Percentiles rank a stretch among this genome's conserved stretches.
Evolutionary conservation across 1,284 basidiomycete species (phyloP).

Genomic region (Papiliotrema flavescens): DNA sequence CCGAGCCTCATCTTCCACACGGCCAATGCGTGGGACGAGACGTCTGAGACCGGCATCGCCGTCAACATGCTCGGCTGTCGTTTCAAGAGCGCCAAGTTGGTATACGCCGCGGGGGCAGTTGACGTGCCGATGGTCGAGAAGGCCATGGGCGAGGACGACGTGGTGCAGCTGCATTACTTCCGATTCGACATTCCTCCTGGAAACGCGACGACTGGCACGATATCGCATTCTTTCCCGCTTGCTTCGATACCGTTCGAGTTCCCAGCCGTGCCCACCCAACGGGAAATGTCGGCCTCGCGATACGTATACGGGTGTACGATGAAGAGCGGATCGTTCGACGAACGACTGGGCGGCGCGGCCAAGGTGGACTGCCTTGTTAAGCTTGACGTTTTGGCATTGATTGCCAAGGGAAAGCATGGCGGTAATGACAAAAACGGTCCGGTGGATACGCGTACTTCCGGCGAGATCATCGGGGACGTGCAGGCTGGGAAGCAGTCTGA

Average conservation of each 20-base stretch:
- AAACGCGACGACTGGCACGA: conserved; percentile 10
- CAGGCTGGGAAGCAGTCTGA: too few relatives aligned
- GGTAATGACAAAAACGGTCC: conserved; percentile 29
- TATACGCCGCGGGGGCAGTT: conserved; percentile 53
- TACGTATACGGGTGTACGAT: conserved; percentile 52
- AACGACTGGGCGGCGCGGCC: conserved; percentile 51
- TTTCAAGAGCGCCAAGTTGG: conserved; percentile 52
- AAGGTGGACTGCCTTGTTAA: conserved; percentile 55
- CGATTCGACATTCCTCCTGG: conserved; percentile 37
- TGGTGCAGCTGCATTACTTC: conserved; percentile 52
- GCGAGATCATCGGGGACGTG: conserved; percentile 40
- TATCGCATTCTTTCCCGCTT: conserved; percentile 51
- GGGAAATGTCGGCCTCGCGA: conserved; percentile 43
- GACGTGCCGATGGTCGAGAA: conserved; percentile 40
- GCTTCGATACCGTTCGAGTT: conserved; percentile 54
- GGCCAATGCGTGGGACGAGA: conserved; percentile 52
- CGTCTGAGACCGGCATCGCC: conserved; percentile 7
- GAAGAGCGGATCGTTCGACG: conserved; percentile 49
- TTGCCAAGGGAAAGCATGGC: conserved; percentile 32
- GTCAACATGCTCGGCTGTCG: conserved; percentile 52
- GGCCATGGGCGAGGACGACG: conserved; percentile 41
- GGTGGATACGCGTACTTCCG: conserved; percentile 47
- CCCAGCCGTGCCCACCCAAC: conserved; percentile 44
- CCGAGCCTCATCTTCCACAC: conserved; percentile 54
- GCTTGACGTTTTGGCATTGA: conserved; percentile 46